These are phyloP conservation scores for Lentinula sp. DNA, from an alignment of 768 basidiomycete species.

Conservation along the genomic window DNA sequence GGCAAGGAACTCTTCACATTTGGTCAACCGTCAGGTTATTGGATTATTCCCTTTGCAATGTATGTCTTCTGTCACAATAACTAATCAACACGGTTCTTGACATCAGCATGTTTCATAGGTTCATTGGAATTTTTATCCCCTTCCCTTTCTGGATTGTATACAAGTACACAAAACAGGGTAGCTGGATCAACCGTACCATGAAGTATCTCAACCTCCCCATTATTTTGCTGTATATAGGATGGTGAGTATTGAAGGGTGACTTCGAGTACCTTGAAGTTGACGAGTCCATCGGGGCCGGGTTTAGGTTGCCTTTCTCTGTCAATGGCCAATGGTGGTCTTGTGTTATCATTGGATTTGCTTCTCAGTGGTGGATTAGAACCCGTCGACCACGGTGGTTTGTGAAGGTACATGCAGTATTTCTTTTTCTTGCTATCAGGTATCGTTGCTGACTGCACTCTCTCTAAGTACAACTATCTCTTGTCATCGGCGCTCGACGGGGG, in stretches of 20 bases:
- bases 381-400: slow-evolving; percentile 39
- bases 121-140: slow-evolving; percentile 43
- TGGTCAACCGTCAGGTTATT: slow-evolving; percentile 37
- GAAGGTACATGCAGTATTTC: slow-evolving; percentile 23
- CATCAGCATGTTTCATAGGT: slow-evolving; percentile 10
- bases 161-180: slow-evolving; percentile 27
- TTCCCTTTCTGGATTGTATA: slow-evolving; percentile 43
- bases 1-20: slow-evolving; percentile 46
- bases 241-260: slow-evolving; percentile 10
- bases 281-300: not conserved
- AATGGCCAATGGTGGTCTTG: slow-evolving; percentile 54
- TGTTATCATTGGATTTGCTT: slow-evolving; percentile 40
- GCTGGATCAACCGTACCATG: slow-evolving; percentile 24
- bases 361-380: slow-evolving; percentile 45
- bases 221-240: slow-evolving; percentile 32
- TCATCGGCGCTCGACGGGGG: slow-evolving; percentile 47
- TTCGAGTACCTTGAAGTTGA: not conserved
- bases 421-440: not conserved
- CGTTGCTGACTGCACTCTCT: not conserved
- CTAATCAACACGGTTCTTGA: not conserved
- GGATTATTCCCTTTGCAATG: slow-evolving; percentile 43
- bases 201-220: slow-evolving; percentile 43
- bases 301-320: slow-evolving; percentile 42
- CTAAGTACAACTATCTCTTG: slow-evolving; percentile 37
- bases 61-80: slow-evolving; percentile 12